Evolutionary conservation across 208 protist genomes (phyloP), one percentile per base, ranked within the genome.

Genomic region (Trypanosoma conorhini): DNA sequence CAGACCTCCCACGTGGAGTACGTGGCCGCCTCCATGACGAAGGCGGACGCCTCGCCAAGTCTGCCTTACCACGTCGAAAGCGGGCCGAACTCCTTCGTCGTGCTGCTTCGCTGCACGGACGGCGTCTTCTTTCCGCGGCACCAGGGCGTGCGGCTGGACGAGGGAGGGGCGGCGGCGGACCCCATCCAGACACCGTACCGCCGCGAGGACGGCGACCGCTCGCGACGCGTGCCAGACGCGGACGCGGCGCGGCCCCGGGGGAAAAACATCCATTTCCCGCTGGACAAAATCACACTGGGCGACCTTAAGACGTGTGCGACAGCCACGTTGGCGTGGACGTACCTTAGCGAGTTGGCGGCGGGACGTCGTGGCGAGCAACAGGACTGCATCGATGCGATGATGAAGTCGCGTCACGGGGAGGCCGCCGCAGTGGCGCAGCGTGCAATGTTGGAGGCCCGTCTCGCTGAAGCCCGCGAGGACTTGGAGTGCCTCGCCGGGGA

Each of bases 51-150:
- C 21, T 59, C 74, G 10, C 59, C 77, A 13, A 62, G 63, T 58
- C 44, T 79, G 13, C 79, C 76, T 0, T 67, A 55, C 55, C 64
- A 75, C 58, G 64, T 78, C 0, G 72, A 78, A n/a, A 69, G 55
- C 28, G 61, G 77, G 7, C 19, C 38, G 17, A 56, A 68, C 44
- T 70, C 70, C 1, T 74, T 77, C 65, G 75, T 76, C 24, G 38
- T 90, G 21, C 61, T 81, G 28, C 50, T 90, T 10, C 70, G 68
- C 26, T 90, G 77, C 69, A 31, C 10, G 19, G 85, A 87, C 58
- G 85, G 85, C 50, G 44, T 90, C 35, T 90, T 90, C 64, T 72
- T 80, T 19, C 85, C 81, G 26, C 31, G 70, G 40, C 67, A 74
- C 31, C 67, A 79, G 55, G 72, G 74, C 0, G 33, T 74, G 38